Base-by-base conservation (phyloP, 1,284 basidiomycete species). In the Ustilago xerochloae region DNA sequence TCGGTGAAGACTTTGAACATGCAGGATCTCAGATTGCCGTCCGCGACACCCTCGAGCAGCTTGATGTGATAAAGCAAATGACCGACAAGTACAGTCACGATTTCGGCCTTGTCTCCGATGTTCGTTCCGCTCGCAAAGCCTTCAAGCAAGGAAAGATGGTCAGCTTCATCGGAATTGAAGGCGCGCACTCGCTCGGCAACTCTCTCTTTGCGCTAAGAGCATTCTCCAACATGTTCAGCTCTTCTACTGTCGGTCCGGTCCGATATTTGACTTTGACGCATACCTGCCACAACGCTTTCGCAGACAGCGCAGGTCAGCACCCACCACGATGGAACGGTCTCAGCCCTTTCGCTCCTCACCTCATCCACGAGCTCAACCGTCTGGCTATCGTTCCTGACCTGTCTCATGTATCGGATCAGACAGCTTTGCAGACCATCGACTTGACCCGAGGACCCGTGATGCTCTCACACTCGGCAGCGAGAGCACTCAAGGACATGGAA, bases 61-160 rank as follows among this genome's bases (percentile, higher is more conserved):
- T 78, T 6, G 75, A 78, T 33, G 59, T 78, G 29, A 72, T 70
- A 36, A 52, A 55, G n/a, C 64, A 72, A 43, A 53, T 78, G 54
- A 63, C 52, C n/a, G 46, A 53, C 39, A 53, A 32, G 24, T 78
- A 64, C 35, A n/a, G 28, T 10, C 6, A 46, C 46, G 72, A 70
- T 29, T 75, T 75, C 46, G 52, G n/a, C 5, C 47, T 75, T 15
- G 59, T 59, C 0, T 30, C 38, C 0, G 59, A 41, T 20, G 72
- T 50, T n/a, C 32, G 41, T 2, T 65, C 53, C 8, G 72, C 71
- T 5, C 63, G 77, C 33, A 55, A 66, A 10, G 62, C 69, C 0
- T 81, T 81, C 64, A 63, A 59, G 24, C 26, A 58, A 22, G 78
- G 79, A 28, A 73, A 74, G 63, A 59, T 81, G 55, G 74, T 81